Evolutionary conservation across 129 eudicot genomes (phyloP), one percentile per base, ranked within the genome.

Genomic region (Chrysanthemum makinoi): DNA sequence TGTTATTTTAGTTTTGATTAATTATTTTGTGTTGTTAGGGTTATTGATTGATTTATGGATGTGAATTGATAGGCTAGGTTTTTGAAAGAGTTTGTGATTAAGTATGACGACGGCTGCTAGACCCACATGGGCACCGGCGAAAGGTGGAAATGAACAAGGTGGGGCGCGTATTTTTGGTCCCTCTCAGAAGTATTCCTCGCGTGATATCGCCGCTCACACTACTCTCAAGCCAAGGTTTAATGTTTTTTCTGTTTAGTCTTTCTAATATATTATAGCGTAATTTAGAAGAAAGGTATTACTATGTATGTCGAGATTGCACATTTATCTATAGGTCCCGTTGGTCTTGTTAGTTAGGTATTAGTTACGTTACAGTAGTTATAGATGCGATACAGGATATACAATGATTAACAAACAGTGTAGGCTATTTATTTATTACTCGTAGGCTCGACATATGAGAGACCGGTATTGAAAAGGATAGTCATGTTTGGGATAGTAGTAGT

Each of bases 91-190:
- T 10, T 15, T 46, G 70, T 71, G 54, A 48, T 65, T 19, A 56
- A 72, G 33, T 47, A 94, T 94, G 96, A 94, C 98, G 57, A 94
- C 98, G 48, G 99, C 99, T 26, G 99, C 99, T 17, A 82, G 99
- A 80, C 99, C 99, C 7, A 95, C 99, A 3, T 95, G 99, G 99
- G 97, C 97, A 63, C 99, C 99, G 12, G 99, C 99, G n/a, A 95
- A 95, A 80, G 99, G 99, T 56, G 99, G 99, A 22, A 88, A 95
- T 50, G 98, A 89, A 76, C 98, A 94, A 75, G 98, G 98, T 0
- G 98, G 98, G 3, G 81, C 96, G 4, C 86, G 98, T 65, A 93
- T 93, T 68, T 93, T 93, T 69, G 98, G 96, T 13, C 96, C 96
- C 2, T 94, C 99, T 26, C 99, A 94, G 81, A 95, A 95, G 82